phyloP scores from a whole-genome alignment of 768 basidiomycete species.

The Nidula microcarpa region DNA sequence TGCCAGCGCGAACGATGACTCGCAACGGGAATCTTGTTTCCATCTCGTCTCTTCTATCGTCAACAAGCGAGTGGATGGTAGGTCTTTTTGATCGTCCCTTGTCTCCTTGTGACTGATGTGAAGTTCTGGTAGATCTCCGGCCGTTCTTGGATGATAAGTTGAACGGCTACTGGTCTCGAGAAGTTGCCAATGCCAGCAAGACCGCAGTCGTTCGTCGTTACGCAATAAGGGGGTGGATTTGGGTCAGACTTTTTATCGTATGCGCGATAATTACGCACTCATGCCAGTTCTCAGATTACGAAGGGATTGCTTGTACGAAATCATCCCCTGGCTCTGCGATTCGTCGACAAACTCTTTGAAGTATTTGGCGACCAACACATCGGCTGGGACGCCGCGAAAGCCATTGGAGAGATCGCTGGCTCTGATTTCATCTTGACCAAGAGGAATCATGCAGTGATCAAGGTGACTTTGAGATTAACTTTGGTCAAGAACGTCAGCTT shows the following conservation, averaged over 20 bases:
- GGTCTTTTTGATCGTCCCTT: conserved; percentile 9
- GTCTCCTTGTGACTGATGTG: neutral
- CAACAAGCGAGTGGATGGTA: conserved; percentile 77
- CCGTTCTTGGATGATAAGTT: conserved; percentile 41
- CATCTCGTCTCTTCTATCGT: conserved; percentile 64
- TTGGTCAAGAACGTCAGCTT: neutral
- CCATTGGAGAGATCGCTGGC: conserved; percentile 64
- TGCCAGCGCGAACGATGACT: conserved; percentile 34
- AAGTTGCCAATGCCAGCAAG: conserved; percentile 33
- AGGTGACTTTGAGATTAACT: conserved; percentile 41
- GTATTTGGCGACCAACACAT: conserved; percentile 66
- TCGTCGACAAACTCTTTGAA: conserved; percentile 64
- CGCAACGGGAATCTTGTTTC: conserved; percentile 54
- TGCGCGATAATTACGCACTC: neutral
- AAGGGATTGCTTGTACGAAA: conserved; percentile 79
- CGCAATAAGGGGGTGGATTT: conserved; percentile 62
- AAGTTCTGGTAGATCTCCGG: conserved; percentile 34
- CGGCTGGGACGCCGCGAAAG: conserved; percentile 71
- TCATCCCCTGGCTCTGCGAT: conserved; percentile 52
- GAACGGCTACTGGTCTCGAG: conserved; percentile 43
- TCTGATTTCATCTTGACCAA: conserved; percentile 69
- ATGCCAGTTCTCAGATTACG: conserved; percentile 47
- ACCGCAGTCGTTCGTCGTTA: conserved; percentile 37
- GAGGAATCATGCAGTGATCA: conserved; percentile 71
- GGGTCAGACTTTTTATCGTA: conserved; percentile 43